phyloP scores from a whole-genome alignment of 192 early-diverging fungal species.

The Phlyctochytrium arcticum region DNA sequence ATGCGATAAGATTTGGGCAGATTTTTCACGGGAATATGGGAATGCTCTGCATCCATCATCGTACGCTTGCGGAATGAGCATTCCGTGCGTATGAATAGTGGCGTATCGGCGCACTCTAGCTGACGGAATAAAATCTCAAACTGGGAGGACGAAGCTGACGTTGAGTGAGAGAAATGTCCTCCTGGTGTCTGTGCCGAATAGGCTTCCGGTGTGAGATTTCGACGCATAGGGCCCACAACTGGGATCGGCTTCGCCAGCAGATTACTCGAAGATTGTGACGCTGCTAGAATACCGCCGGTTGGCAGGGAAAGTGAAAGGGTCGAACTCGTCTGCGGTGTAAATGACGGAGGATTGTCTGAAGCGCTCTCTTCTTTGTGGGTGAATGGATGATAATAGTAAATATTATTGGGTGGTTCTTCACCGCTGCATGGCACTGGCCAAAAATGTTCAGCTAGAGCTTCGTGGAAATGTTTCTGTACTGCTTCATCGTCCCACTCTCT shows the following conservation, averaged over 20 bases:
- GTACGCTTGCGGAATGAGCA: constrained; percentile 55
- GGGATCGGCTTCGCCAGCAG: too few species aligned
- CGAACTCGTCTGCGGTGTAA: too few species aligned
- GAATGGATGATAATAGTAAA: constrained; percentile 62
- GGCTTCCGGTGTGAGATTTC: too few species aligned
- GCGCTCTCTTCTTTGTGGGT: constrained; percentile 10
- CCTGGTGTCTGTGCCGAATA: too few species aligned
- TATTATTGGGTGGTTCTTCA: too few species aligned
- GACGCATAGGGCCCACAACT: too few species aligned
- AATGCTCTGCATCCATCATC: constrained; percentile 34
- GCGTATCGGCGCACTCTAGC: constrained; percentile 57
- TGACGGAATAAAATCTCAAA: constrained; percentile 1
- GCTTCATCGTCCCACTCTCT: not conserved
- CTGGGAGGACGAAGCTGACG: too few species aligned
- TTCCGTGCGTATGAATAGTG: constrained; percentile 67
- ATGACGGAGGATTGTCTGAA: too few species aligned
- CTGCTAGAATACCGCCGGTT: too few species aligned
- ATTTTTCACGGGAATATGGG: constrained; percentile 48
- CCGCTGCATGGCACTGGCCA: constrained; percentile 50
- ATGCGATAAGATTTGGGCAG: constrained; percentile 60
- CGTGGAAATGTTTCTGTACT: constrained; percentile 40
- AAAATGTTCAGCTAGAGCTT: constrained; percentile 58
- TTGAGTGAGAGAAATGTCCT: too few species aligned
- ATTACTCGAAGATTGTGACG: too few species aligned
- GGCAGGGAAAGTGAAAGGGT: too few species aligned